Evolutionary conservation across 768 basidiomycete genomes (phyloP).

Genomic region (Kwoniella botswanensis): DNA sequence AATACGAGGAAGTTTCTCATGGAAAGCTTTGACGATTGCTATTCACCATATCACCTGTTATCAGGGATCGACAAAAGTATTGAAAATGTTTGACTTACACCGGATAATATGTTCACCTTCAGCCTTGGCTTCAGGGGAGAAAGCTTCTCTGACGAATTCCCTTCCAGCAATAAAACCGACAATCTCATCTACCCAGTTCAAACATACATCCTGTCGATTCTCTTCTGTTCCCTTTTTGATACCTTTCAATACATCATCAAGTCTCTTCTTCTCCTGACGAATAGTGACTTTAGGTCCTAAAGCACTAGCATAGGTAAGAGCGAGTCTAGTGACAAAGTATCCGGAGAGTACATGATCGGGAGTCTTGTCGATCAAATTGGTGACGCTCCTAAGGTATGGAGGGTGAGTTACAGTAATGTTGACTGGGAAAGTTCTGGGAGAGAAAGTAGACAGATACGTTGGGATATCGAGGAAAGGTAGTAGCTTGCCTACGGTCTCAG

Average conservation of each 20-base stretch:
- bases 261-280: slow-evolving; percentile 73
- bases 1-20: slow-evolving; percentile 71
- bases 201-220: slow-evolving; percentile 83
- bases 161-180: slow-evolving; percentile 90
- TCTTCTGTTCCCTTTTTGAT: slow-evolving; percentile 84
- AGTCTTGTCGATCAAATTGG: slow-evolving; percentile 71
- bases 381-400: slow-evolving; percentile 71
- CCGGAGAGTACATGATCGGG: slow-evolving; percentile 76
- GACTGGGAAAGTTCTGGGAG: slow-evolving; percentile 70
- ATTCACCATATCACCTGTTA: slow-evolving; percentile 1
- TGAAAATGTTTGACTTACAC: slow-evolving; percentile 60
- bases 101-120: slow-evolving; percentile 83
- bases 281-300: slow-evolving; percentile 77
- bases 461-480: slow-evolving; percentile 80
- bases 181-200: slow-evolving; percentile 70
- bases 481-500: slow-evolving; percentile 70
- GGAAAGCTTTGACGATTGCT: slow-evolving; percentile 80
- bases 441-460: slow-evolving; percentile 84
- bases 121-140: slow-evolving; percentile 70
- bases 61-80: background rate
- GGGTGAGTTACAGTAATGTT: slow-evolving; percentile 83
- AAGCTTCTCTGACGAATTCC: slow-evolving; percentile 68
- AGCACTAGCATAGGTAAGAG: slow-evolving; percentile 67
- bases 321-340: slow-evolving; percentile 81
- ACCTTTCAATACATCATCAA: slow-evolving; percentile 77